Base-by-base conservation (phyloP, 2,329 filamentous ascomycete species). In the Emmonsiellopsis sp. region DNA sequence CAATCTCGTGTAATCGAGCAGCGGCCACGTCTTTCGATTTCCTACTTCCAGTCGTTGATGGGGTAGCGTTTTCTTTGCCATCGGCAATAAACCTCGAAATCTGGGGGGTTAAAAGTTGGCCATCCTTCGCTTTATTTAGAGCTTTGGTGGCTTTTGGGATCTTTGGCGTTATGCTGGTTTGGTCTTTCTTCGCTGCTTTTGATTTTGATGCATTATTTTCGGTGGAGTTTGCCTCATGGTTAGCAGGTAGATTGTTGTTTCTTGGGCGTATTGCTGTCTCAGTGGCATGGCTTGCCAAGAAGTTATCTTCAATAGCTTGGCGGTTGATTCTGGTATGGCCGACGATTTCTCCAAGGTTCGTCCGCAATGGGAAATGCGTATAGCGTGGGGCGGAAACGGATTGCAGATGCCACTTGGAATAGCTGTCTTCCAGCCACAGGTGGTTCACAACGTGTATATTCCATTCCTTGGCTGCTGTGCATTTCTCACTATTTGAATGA, bases 391-490 rank as follows among this genome's bases (percentile, higher is more conserved):
- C 81, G 3, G 86, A 86, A 21, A 91, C 73, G 0, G 82, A 81
- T 65, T 88, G 86, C 54, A 86, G 74, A 63, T 87, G 80, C 74
- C 90, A 95, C 66, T 87, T 89, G 1, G 92, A 89, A 65, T 97
- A 98, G 69, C 90, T 94, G 65, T 98, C 93, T 69, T 98, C 93
- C 45, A 98, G 79, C 93, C 93, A 98, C 0, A 98, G 77, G 66
- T 98, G 93, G 67, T 97, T 98, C 62, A 95, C 76, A 62, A 95
- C 86, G 53, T 89, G 76, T 52, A 97, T 85, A 51, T 86, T 86
- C 93, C 93, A 98, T 71, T 97, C 93, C 56, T 83, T 81, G 0
- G 93, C 93, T 1, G 93, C 93, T 39, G 86, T 84, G 67, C 88
- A 96, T 70, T 98, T 98, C 65, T 97, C 93, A 64, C 92, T 94